Evolutionary conservation across 306 rosid species (phyloP).

Genomic region (Vigna angularis): DNA sequence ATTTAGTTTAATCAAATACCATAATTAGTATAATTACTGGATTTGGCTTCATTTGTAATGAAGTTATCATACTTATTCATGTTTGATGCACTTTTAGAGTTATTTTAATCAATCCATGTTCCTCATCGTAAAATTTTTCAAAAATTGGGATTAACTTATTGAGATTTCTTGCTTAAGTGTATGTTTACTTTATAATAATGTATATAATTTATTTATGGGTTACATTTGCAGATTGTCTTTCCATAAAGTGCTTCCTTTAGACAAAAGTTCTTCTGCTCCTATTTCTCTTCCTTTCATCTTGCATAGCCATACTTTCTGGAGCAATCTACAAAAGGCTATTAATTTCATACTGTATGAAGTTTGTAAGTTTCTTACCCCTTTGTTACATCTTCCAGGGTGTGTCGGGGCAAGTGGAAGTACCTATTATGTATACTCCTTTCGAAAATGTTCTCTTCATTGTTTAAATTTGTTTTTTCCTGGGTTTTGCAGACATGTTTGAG

Average conservation of each 20-base stretch:
- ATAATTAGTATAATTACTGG: not conserved
- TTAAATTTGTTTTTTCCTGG: not conserved
- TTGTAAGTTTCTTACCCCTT: constrained; percentile 44
- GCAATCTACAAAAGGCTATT: constrained; percentile 22
- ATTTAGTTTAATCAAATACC: not conserved
- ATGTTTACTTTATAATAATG: not conserved
- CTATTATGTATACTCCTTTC: not conserved
- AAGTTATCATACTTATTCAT: constrained; percentile 12
- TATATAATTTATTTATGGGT: not conserved
- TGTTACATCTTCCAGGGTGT: not conserved
- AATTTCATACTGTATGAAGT: constrained; percentile 48
- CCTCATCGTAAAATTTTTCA: no score
- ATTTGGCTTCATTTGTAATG: constrained; percentile 6
- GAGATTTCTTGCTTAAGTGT: no score
- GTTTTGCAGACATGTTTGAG: constrained; percentile 73
- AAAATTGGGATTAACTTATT: no score
- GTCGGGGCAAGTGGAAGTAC: constrained; percentile 16
- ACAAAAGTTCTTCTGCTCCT: not conserved
- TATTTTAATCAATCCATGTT: no score
- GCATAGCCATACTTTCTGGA: not conserved
- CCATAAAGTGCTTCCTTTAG: not conserved
- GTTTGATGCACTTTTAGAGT: no score
- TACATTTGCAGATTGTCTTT: not conserved
- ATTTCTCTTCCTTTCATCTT: not conserved
- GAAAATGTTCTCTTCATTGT: not conserved